Percentiles rank a stretch among this genome's conserved stretches.
These are phyloP conservation scores for Trypanosoma conorhini DNA, from an alignment of 208 protist genomes.

Conservation along the genomic window DNA sequence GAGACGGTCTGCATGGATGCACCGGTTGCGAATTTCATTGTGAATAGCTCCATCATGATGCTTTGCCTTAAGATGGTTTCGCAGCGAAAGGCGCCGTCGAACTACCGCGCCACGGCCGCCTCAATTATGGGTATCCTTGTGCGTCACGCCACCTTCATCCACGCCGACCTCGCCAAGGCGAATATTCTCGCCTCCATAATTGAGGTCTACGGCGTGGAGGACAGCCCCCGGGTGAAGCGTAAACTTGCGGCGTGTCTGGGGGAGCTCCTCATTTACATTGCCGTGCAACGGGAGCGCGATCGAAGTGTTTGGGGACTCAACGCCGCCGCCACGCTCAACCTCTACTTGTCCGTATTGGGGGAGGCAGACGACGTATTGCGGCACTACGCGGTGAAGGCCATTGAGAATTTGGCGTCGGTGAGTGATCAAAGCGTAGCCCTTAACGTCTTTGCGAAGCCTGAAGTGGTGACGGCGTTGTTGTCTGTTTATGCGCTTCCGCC, in stretches of 20 bases:
- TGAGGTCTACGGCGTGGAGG: constrained; percentile 50
- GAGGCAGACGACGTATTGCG: constrained; percentile 77
- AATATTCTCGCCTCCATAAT: constrained; percentile 67
- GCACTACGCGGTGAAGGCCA: constrained; percentile 89
- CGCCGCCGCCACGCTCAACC: constrained; percentile 28
- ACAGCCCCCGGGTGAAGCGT: constrained; percentile 61
- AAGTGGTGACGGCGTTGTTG: constrained; percentile 65
- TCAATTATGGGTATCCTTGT: constrained; percentile 88
- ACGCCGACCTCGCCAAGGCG: constrained; percentile 55
- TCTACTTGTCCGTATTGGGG: constrained; percentile 59
- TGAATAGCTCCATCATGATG: constrained; percentile 92
- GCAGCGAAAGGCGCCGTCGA: constrained; percentile 43
- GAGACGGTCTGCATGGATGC: constrained; percentile 74
- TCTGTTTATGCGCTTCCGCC: constrained; percentile 52
- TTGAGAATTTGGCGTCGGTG: constrained; percentile 90
- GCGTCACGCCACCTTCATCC: constrained; percentile 85
- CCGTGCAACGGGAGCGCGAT: constrained; percentile 67
- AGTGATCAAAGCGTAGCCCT: constrained; percentile 47
- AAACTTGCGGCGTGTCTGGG: constrained; percentile 82
- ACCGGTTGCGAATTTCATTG: constrained; percentile 77
- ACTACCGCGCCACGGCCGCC: constrained; percentile 58
- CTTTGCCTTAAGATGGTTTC: constrained; percentile 80
- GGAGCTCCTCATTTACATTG: constrained; percentile 92
- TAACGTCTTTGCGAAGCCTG: constrained; percentile 51
- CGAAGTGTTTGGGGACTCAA: constrained; percentile 61